phyloP scores from a whole-genome alignment of 1,284 basidiomycete species.

The Pisolithus thermaeus region DNA sequence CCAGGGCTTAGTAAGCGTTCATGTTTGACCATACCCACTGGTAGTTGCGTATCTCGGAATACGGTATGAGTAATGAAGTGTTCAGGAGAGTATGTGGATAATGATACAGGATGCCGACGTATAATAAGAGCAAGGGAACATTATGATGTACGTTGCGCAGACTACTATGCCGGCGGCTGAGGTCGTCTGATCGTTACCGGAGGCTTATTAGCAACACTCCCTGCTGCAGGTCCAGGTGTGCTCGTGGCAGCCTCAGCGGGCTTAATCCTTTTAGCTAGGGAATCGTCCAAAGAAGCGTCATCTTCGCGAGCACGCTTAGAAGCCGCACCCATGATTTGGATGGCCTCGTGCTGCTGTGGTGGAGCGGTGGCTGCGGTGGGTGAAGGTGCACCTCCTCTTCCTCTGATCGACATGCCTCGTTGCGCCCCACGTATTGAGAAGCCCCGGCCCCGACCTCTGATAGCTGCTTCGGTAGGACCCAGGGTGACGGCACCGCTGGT shows the following conservation, averaged over 20 bases:
- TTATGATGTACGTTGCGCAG: neutral
- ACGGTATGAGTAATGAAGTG: neutral
- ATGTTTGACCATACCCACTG: too few relatives aligned
- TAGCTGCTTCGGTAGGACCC: slow-evolving; percentile 8
- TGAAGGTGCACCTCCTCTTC: slow-evolving; percentile 34
- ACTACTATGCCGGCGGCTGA: slow-evolving; percentile 12
- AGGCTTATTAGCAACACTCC: slow-evolving; percentile 20
- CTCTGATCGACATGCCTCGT: slow-evolving; percentile 32
- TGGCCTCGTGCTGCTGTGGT: slow-evolving; percentile 25
- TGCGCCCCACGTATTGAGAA: slow-evolving; percentile 5
- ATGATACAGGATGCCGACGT: slow-evolving; percentile 19
- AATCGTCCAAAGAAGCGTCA: slow-evolving; percentile 43
- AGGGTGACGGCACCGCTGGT: slow-evolving; percentile 26
- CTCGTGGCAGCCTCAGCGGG: slow-evolving; percentile 31
- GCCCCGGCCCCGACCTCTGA: slow-evolving; percentile 35
- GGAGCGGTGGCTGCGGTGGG: slow-evolving; percentile 16
- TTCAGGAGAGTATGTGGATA: slow-evolving; percentile 11
- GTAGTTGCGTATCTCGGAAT: neutral
- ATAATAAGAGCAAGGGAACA: neutral
- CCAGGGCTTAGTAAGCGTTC: too few relatives aligned
- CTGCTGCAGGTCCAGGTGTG: neutral
- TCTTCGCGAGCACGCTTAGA: slow-evolving; percentile 64
- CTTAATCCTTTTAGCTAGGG: slow-evolving; percentile 67
- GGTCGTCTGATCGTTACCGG: slow-evolving; percentile 32
- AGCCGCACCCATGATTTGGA: slow-evolving; percentile 65